phyloP scores from a whole-genome alignment of 108 stramenopile species.

The Aurantiochytrium sp. region DNA sequence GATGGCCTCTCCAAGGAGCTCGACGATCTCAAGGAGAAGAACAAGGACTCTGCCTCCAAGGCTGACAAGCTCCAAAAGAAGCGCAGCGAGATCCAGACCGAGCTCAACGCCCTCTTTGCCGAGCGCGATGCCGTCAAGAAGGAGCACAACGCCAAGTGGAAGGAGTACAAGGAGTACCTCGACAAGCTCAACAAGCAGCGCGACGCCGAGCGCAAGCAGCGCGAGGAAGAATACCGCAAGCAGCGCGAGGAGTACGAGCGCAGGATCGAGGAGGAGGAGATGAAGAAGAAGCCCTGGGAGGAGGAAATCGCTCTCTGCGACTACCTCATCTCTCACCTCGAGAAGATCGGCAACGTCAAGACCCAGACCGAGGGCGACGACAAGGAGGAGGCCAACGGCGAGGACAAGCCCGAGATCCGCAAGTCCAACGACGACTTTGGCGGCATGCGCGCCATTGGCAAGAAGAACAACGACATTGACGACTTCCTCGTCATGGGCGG shows the following conservation, averaged over 20 bases:
- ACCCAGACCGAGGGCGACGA: conserved; percentile 21
- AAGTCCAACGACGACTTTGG: conserved; percentile 65
- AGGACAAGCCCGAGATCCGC: conserved; percentile 32
- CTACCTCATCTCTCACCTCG: conserved; percentile 76
- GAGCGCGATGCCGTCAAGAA: conserved; percentile 62
- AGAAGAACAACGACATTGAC: conserved; percentile 53
- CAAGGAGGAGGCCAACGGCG: conserved; percentile 1
- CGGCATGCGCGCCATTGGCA: conserved; percentile 58
- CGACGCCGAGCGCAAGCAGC: conserved; percentile 71
- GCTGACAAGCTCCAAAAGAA: conserved; percentile 57
- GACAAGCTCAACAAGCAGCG: conserved; percentile 69
- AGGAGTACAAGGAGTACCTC: conserved; percentile 67
- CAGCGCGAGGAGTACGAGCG: conserved; percentile 49
- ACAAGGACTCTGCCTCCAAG: conserved; percentile 50
- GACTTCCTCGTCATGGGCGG: conserved; percentile 59
- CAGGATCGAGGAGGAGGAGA: conserved; percentile 81
- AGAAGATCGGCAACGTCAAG: conserved; percentile 42
- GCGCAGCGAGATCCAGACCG: conserved; percentile 51
- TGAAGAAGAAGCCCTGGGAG: conserved; percentile 87
- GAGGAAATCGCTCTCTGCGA: conserved; percentile 90
- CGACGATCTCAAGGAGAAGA: conserved; percentile 63
- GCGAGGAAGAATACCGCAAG: conserved; percentile 71
- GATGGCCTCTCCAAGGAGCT: conserved; percentile 75
- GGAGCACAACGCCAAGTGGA: conserved; percentile 62
- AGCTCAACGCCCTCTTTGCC: conserved; percentile 58